Evolutionary conservation across 768 basidiomycete species (phyloP), one percentile per base, ranked within the genome.

Genomic region (Rossbeevera mucosa): DNA sequence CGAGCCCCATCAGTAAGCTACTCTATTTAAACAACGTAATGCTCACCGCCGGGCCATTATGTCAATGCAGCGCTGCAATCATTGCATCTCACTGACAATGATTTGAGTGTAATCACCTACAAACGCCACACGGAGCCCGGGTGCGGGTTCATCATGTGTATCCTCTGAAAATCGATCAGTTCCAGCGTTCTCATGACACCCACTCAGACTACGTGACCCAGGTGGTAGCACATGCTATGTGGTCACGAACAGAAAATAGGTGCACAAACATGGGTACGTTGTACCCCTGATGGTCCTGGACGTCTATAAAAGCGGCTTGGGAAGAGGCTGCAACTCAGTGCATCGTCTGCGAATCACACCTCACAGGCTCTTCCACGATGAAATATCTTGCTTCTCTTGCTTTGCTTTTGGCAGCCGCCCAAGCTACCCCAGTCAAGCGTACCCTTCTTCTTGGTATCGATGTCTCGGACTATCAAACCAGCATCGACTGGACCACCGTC

Each of bases 401-500:
- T 24, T 41, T 65, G 14, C 48, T 53, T 52, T 29, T 59, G 1
- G 47, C 65, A 13, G 50, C 50, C 7, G 58, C 42, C 20, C 48
- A 22, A 9, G 65, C 61, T 12, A 55, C 47, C 12, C 57, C 56
- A 7, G 36, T 52, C 42, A 60, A 63, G 51, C 75, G 74, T 12
- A 71, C 76, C 6, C 41, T 63, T 8, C 78, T 76, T 33, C 59
- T 71, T 49, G 82, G 81, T 16, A 78, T 82, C 44, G 82, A 84
- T 54, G 77, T 85, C 51, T 82, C 82, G 11, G 46, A 60, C 60
- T 76, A 69, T 44, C 82, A 85, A 54, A 59, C 72, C 12, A 60
- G 55, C 55, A 64, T 85, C 33, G 68, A 83, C 62, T 85, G 81
- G 81, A 68, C 59, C 33, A 70, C 73, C 3, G 78, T 82, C 55